Percentiles rank a stretch among this genome's conserved stretches.
These are phyloP conservation scores for Clavispora vitiphila DNA, from an alignment of 805 yeast species.

Conservation along the genomic window DNA sequence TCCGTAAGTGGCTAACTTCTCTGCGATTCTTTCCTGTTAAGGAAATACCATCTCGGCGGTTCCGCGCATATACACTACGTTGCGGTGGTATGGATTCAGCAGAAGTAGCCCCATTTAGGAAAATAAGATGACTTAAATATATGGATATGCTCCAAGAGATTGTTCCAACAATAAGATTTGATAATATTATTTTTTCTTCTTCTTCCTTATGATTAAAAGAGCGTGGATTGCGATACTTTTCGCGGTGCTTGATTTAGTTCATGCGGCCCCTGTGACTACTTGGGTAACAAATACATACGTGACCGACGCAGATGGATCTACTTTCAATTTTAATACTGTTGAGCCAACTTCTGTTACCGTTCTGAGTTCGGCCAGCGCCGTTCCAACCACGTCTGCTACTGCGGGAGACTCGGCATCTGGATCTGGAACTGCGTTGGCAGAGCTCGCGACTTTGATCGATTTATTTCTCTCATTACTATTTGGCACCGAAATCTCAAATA, in stretches of 20 bases:
- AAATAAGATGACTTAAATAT: too few relatives aligned
- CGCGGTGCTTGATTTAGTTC: background rate
- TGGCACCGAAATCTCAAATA: background rate
- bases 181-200: background rate
- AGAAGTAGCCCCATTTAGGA: background rate
- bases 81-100: background rate
- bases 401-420: too few relatives aligned
- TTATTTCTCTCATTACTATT: background rate
- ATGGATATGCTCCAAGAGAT: background rate
- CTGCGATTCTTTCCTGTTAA: background rate
- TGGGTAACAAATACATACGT: constrained; percentile 11
- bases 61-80: background rate
- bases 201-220: background rate
- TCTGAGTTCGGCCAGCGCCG: background rate
- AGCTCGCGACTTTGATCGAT: too few relatives aligned
- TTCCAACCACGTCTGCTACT: too few relatives aligned
- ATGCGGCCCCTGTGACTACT: constrained; percentile 10
- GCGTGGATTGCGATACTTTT: background rate
- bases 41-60: background rate
- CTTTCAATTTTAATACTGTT: constrained; percentile 6
- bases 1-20: background rate
- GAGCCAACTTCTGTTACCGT: background rate
- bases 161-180: background rate
- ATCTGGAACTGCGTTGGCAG: background rate
- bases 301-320: constrained; percentile 10